Evolutionary conservation across 2,329 filamentous ascomycete genomes (phyloP), one percentile per base, ranked within the genome.

Genomic region (Grosmannia serpens): DNA sequence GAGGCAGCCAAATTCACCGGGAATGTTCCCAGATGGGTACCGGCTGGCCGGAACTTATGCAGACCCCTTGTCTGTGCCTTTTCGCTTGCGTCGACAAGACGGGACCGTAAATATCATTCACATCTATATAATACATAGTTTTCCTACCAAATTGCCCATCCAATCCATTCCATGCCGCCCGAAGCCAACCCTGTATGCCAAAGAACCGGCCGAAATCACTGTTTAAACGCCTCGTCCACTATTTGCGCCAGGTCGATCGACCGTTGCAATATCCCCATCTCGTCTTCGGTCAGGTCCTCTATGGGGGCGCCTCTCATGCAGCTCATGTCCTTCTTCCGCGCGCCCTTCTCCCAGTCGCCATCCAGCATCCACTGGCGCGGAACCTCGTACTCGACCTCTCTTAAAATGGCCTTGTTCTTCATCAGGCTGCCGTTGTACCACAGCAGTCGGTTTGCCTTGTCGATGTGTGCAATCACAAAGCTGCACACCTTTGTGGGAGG

Each of bases 361-460:
- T 50, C 55, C 33, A 53, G 20, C 55, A 57, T 57, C 55, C 55
- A 57, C 22, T 49, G 33, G 17, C 31, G n/a, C 33, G 55, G 55
- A 20, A 51, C 49, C 33, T 51, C 33, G 33, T 57, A 57, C 49
- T 57, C 49, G 33, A 17, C 24, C 26, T 26, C 22, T 8, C 29
- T n/a, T 3, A 31, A 11, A 11, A 10, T 7, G n/a, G 55, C 33
- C 49, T 57, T 57, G 55, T 57, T 57, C 49, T 57, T 57, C 22
- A 52, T 35, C 24, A 57, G 55, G 33, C 55, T 57, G 33, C 55
- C 55, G 49, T 57, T 57, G 49, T 53, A 57, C 55, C 55, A 57
- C 26, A 57, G 49, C 31, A 57, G 35, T 9, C 35, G 15, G 13
- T 46, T 47, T 4, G 46, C 17, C 22, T 41, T 20, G 49, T 57